Evolutionary conservation across 441 rosid species (phyloP).

Genomic region (Syzygium syzygioides): DNA sequence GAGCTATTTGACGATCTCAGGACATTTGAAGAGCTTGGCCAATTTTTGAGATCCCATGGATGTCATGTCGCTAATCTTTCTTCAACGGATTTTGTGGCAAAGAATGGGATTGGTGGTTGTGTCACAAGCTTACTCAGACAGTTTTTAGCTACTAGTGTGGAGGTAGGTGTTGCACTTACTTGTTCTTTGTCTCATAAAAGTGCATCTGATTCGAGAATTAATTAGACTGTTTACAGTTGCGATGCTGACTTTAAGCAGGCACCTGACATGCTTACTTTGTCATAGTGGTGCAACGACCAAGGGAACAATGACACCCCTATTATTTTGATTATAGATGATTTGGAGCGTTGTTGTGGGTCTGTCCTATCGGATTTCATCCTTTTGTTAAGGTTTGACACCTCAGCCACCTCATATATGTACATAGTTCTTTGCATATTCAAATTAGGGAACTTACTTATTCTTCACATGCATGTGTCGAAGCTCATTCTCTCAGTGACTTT

Average conservation of each 20-base stretch:
- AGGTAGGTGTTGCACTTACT: slow-evolving; percentile 43
- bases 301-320: slow-evolving; percentile 38
- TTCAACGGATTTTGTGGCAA: slow-evolving; percentile 60
- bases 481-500: not conserved
- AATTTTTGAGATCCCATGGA: slow-evolving; percentile 66
- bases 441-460: not conserved
- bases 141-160: slow-evolving; percentile 52
- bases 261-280: slow-evolving; percentile 66
- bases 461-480: not conserved
- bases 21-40: slow-evolving; percentile 72
- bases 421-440: not conserved
- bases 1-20: slow-evolving; percentile 89
- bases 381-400: slow-evolving; percentile 60
- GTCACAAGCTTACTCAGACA: slow-evolving; percentile 76
- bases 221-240: slow-evolving; percentile 6
- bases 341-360: slow-evolving; percentile 76
- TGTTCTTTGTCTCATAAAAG: not conserved
- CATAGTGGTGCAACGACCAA: slow-evolving; percentile 79
- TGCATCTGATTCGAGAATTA: not conserved
- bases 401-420: not conserved
- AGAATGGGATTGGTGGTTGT: slow-evolving; percentile 77
- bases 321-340: slow-evolving; percentile 68
- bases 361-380: slow-evolving; percentile 78
- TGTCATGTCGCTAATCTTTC: slow-evolving; percentile 90
- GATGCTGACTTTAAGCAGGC: slow-evolving; percentile 41